Base-by-base conservation (phyloP, 352 stramenopile genomes). In the Globisporangium echinulatum region DNA sequence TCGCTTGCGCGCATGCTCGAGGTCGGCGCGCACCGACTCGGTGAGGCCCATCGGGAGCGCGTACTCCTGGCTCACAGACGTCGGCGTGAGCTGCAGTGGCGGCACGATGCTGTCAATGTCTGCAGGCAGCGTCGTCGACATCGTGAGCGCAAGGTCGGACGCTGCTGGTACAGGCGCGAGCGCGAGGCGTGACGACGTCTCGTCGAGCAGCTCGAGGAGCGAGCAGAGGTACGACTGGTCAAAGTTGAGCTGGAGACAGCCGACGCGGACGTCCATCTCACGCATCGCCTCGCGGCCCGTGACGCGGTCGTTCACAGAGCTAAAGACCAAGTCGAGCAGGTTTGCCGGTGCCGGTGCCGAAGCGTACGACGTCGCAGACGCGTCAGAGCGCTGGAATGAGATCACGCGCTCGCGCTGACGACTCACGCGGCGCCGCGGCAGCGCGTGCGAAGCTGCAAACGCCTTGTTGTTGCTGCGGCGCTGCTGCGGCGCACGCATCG, bases 201-300 rank as follows among this genome's bases (percentile, higher is more conserved):
- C 72, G 63, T 90, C 80, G 55, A 91, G 77, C 7, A 94, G 44
- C 52, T 91, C 77, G 3, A 94, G 33, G 56, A 94, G 61, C 52
- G 82, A 90, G 51, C 80, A 88, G 7, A 94, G 68, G 46, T 93
- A 93, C 17, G 82, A 81, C 57, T 96, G 86, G 48, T 96, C 84
- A 63, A 94, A 92, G 48, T 90, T 81, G 17, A 96, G 65, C 52
- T 96, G 86, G 15, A 96, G 68, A 4, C 79, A 82, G 13, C 86
- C 86, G 52, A 93, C 67, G 47, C 79, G 74, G 39, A 93, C 57
- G 64, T 92, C 79, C n/a, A 92, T 33, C 19, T 92, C 72, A 15
- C 68, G 71, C 44, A 77, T 55, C 2, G 73, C 49, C 59, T 90
- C 75, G 51, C 77, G 68, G 5, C 83, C 78, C 38, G 68, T 90